phyloP scores from a whole-genome alignment of 1,284 basidiomycete genomes.

The Fomitopsis schrenkii region DNA sequence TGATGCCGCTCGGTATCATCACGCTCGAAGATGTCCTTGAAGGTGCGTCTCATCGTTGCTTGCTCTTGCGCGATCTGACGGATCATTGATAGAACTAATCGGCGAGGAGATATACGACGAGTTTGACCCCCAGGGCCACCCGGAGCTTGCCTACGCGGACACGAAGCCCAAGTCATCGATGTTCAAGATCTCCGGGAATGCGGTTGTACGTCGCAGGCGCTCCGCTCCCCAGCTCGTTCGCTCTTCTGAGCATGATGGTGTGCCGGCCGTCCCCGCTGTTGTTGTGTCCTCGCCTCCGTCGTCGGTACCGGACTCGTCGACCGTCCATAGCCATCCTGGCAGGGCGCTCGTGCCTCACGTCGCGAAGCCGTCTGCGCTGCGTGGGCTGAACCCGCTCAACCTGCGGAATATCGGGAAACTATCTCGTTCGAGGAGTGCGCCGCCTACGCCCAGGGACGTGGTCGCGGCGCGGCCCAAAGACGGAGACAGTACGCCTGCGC shows the following conservation, averaged over 20 bases:
- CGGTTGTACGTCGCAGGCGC: slow-evolving; percentile 20
- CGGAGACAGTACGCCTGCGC: slow-evolving; percentile 6
- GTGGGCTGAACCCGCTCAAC: slow-evolving; percentile 20
- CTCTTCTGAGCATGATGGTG: background rate
- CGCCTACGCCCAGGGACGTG: slow-evolving; percentile 39
- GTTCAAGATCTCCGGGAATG: slow-evolving; percentile 3
- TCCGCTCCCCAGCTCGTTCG: slow-evolving; percentile 29
- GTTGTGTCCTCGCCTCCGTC: slow-evolving; percentile 1
- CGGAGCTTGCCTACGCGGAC: slow-evolving; percentile 46
- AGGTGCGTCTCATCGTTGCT: slow-evolving; percentile 40
- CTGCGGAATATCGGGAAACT: slow-evolving; percentile 19
- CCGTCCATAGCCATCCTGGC: background rate
- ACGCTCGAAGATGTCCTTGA: slow-evolving; percentile 92
- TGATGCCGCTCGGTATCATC: slow-evolving; percentile 87
- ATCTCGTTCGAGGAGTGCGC: slow-evolving; percentile 51
- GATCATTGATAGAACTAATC: slow-evolving; percentile 59
- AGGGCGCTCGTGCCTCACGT: slow-evolving; percentile 14
- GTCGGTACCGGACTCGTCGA: background rate
- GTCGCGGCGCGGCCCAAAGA: slow-evolving; percentile 7
- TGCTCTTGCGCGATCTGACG: background rate
- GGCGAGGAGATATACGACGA: slow-evolving; percentile 91
- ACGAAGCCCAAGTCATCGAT: slow-evolving; percentile 13
- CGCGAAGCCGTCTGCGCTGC: slow-evolving; percentile 39
- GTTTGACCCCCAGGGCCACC: slow-evolving; percentile 66
- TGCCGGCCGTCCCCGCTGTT: slow-evolving; percentile 9